Percentiles rank a stretch among this genome's conserved stretches.
These are phyloP conservation scores for Nigrospora oryzae DNA, from an alignment of 2,329 filamentous ascomycete species.

Conservation along the genomic window DNA sequence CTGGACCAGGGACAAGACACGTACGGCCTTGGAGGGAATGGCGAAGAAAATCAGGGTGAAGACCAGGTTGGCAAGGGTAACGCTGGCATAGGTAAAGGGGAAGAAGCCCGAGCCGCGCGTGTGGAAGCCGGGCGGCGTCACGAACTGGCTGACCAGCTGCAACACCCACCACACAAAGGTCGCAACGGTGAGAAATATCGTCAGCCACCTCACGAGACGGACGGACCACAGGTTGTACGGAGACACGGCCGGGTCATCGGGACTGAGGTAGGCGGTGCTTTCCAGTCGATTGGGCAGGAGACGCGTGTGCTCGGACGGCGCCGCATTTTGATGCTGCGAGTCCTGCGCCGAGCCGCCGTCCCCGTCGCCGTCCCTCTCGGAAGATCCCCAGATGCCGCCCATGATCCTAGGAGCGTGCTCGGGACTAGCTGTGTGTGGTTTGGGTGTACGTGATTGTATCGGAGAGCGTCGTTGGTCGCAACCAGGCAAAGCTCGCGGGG, in stretches of 20 bases:
- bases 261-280: constrained; percentile 55
- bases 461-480: neutral
- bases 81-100: constrained; percentile 72
- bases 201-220: constrained; percentile 69
- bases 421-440: no score
- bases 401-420: constrained; percentile 6
- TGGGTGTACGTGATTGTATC: neutral
- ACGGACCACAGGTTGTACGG: constrained; percentile 95
- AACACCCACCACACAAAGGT: constrained; percentile 91
- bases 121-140: constrained; percentile 80
- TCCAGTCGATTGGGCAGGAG: constrained; percentile 63
- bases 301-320: constrained; percentile 47
- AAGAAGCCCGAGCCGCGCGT: constrained; percentile 89
- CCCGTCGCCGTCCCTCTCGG: constrained; percentile 9
- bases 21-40: constrained; percentile 70
- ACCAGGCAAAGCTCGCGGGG: no score
- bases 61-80: constrained; percentile 68
- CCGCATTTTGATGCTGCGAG: constrained; percentile 13
- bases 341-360: constrained; percentile 7
- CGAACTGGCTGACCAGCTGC: constrained; percentile 81
- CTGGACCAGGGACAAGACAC: constrained; percentile 63
- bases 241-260: constrained; percentile 65
- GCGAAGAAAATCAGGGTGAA: constrained; percentile 81
- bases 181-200: constrained; percentile 64
- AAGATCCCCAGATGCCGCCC: constrained; percentile 20